Conservation (phyloP, 2,329 filamentous ascomycete genomes). For the Fusarium odoratissimum region DNA sequence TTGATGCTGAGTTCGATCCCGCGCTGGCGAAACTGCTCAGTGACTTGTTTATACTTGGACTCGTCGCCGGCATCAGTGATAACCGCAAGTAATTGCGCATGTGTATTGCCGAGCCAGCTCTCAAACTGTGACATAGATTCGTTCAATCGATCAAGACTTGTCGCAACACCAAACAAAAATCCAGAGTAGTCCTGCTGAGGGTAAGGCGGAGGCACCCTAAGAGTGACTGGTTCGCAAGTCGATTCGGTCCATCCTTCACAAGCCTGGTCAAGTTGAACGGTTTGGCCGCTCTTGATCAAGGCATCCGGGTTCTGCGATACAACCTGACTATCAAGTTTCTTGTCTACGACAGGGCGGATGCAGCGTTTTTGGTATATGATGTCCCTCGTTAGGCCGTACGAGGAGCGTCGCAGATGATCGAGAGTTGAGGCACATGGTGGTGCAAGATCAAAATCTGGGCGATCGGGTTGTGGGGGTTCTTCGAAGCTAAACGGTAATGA, state of each 20-base stretch:
- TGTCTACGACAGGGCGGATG: constrained; percentile 52
- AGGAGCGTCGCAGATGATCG: constrained; percentile 46
- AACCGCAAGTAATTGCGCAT: constrained; percentile 63
- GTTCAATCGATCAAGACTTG: constrained; percentile 61
- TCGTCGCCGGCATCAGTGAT: constrained; percentile 58
- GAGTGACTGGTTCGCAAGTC: constrained; percentile 56
- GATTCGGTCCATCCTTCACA: constrained; percentile 41
- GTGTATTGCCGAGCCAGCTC: constrained; percentile 66
- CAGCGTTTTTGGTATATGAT: constrained; percentile 60
- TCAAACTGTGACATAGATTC: constrained; percentile 63
- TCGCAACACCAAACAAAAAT: constrained; percentile 69
- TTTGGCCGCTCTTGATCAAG: constrained; percentile 51
- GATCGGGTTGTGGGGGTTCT: constrained; percentile 26
- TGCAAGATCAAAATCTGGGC: constrained; percentile 35
- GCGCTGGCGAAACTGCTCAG: constrained; percentile 43
- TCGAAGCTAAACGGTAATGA: constrained; percentile 39
- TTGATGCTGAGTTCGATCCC: constrained; percentile 52
- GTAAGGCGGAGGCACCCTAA: constrained; percentile 60
- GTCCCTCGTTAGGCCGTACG: constrained; percentile 53
- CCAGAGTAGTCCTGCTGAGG: constrained; percentile 59
- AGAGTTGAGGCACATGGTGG: constrained; percentile 44
- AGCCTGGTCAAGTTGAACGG: constrained; percentile 45
- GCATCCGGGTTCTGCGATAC: constrained; percentile 53
- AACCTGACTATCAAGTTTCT: constrained; percentile 50
- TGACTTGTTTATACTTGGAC: constrained; percentile 45